Conservation (phyloP, 148 eudicot genomes). For the Drosera capensis region DNA sequence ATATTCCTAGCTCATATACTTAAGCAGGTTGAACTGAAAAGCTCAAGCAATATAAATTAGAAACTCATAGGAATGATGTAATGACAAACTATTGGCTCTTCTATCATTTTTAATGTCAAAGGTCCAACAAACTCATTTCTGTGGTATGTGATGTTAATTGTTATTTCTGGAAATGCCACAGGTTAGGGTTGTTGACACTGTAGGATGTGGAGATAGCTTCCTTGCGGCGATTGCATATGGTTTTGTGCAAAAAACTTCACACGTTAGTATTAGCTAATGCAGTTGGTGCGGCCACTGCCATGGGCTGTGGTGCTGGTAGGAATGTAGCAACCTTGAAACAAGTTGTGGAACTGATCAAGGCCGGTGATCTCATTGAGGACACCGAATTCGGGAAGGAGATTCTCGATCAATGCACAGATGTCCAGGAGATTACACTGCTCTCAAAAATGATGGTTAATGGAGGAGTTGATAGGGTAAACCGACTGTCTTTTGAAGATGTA, state of each 20-base stretch:
- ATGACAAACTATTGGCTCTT: no score
- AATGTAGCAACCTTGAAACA: slow-evolving; percentile 58
- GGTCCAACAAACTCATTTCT: not conserved
- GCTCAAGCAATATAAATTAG: no score
- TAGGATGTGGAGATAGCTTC: slow-evolving; percentile 98
- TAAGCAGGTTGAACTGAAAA: no score
- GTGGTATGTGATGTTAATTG: slow-evolving; percentile 5
- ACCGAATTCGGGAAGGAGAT: slow-evolving; percentile 45
- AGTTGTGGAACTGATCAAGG: slow-evolving; percentile 40
- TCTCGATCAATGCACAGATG: slow-evolving; percentile 22
- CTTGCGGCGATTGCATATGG: slow-evolving; percentile 92
- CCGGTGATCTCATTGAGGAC: slow-evolving; percentile 52
- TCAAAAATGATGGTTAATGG: slow-evolving; percentile 32
- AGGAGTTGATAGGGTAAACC: slow-evolving; percentile 14
- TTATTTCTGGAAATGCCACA: slow-evolving; percentile 19
- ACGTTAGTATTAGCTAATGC: slow-evolving; percentile 81
- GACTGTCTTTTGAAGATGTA: slow-evolving; percentile 33
- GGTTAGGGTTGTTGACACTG: slow-evolving; percentile 80
- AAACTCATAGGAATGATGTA: no score
- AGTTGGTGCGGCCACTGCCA: slow-evolving; percentile 98
- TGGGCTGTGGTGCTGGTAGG: slow-evolving; percentile 92
- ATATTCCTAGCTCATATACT: no score
- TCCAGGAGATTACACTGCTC: slow-evolving; percentile 35
- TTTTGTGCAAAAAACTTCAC: slow-evolving; percentile 49
- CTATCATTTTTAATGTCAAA: no score